Evolutionary conservation across 73 alveolate species (phyloP).

Genomic region (Symbiodinium pilosum): DNA sequence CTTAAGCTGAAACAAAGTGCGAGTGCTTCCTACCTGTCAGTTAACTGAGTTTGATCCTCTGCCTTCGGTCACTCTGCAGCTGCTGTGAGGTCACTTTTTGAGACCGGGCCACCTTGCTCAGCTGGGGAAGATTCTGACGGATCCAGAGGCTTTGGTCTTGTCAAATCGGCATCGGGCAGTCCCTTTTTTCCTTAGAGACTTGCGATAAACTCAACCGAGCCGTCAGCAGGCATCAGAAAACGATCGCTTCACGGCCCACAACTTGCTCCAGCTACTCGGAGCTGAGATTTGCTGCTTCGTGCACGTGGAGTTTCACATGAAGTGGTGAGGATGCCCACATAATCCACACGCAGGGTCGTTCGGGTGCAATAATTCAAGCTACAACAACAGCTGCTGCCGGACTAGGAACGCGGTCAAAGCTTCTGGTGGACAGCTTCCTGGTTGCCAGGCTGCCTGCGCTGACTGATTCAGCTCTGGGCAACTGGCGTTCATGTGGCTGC

Average conservation of each 20-base stretch:
- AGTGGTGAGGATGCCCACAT: too few species aligned
- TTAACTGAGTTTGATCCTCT: too few species aligned
- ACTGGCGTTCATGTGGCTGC: too few species aligned
- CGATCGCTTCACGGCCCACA: slow-evolving; percentile 90
- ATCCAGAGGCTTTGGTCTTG: slow-evolving; percentile 41
- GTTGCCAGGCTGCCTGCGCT: slow-evolving; percentile 40
- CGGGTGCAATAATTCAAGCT: too few species aligned
- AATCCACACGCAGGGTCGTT: too few species aligned
- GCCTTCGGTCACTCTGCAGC: too few species aligned
- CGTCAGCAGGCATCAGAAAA: slow-evolving; percentile 43
- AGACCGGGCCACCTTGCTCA: slow-evolving; percentile 86
- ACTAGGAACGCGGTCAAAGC: slow-evolving; percentile 81
- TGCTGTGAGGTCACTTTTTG: slow-evolving; percentile 75
- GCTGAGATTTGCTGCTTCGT: too few species aligned
- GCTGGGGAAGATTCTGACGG: slow-evolving; percentile 70
- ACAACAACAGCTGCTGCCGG: not conserved
- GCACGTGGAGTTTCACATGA: too few species aligned
- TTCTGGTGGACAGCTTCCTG: slow-evolving; percentile 81
- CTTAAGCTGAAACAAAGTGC: too few species aligned
- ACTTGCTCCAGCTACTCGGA: slow-evolving; percentile 47
- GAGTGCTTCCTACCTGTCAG: too few species aligned
- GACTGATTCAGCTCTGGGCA: not conserved
- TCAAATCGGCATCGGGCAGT: not conserved
- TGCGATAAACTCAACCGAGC: too few species aligned
- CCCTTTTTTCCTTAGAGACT: too few species aligned